phyloP scores from a whole-genome alignment of 1,284 basidiomycete species.

The Wolfiporia cocos region DNA sequence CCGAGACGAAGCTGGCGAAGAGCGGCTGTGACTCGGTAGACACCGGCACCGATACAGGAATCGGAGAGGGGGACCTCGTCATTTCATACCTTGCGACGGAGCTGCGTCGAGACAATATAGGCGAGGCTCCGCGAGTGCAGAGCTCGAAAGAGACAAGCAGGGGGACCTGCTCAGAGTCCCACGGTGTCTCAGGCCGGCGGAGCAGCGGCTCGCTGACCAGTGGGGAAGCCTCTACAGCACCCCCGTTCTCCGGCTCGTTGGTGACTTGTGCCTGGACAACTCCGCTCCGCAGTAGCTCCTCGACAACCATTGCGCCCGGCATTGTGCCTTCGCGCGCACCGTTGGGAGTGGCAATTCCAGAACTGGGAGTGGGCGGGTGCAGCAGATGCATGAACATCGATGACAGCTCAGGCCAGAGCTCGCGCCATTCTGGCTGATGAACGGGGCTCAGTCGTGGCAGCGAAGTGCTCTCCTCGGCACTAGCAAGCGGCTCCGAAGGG shows the following conservation, averaged over 20 bases:
- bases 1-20: slow-evolving; percentile 53
- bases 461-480: slow-evolving; percentile 9
- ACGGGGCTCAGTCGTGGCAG: slow-evolving; percentile 22
- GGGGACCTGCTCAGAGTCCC: slow-evolving; percentile 3
- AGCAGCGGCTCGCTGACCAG: slow-evolving; percentile 27
- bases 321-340: slow-evolving; percentile 9
- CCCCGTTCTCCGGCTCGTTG: not conserved
- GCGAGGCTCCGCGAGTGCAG: too few relatives aligned
- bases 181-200: slow-evolving; percentile 16
- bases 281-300: slow-evolving; percentile 10
- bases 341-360: not conserved
- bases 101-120: too few relatives aligned
- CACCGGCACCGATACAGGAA: slow-evolving; percentile 1
- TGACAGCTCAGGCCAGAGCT: slow-evolving; percentile 27
- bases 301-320: slow-evolving; percentile 18
- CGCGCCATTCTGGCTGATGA: slow-evolving; percentile 20
- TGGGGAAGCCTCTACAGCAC: slow-evolving; percentile 20
- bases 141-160: not conserved
- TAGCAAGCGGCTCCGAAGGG: slow-evolving; percentile 15
- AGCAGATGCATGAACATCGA: slow-evolving; percentile 24
- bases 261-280: not conserved
- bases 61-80: not conserved
- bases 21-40: slow-evolving; percentile 19
- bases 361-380: slow-evolving; percentile 15
- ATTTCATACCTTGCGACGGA: not conserved